These are phyloP conservation scores for Nakazawaea sp. DNA, from an alignment of 805 yeast genomes.

Conservation along the genomic window DNA sequence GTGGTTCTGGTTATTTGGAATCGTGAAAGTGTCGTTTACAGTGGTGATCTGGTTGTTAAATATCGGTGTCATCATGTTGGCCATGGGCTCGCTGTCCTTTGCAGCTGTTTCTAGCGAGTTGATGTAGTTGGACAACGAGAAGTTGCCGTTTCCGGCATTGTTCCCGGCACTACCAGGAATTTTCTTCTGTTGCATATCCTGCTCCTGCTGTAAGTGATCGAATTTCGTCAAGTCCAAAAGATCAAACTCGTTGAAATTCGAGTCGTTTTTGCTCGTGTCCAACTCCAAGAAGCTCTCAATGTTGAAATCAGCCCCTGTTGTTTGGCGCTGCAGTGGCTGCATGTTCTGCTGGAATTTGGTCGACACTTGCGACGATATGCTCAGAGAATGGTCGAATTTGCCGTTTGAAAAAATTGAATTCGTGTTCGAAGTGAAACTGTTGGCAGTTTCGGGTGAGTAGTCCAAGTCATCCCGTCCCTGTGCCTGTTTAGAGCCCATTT, in stretches of 20 bases:
- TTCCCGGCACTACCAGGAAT: background rate
- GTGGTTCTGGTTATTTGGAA: conserved; percentile 10
- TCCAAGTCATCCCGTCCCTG: conserved; percentile 11
- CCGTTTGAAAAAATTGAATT: conserved; percentile 15
- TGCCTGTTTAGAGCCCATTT: background rate
- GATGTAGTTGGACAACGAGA: conserved; percentile 22
- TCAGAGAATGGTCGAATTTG: conserved; percentile 11
- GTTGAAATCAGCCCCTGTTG: conserved; percentile 15
- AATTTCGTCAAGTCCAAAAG: conserved; percentile 21
- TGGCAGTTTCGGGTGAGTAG: conserved; percentile 19
- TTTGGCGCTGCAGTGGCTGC: conserved; percentile 2
- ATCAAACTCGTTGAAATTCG: conserved; percentile 15
- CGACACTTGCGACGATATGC: conserved; percentile 12
- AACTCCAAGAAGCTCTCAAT: conserved; percentile 25
- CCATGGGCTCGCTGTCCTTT: conserved; percentile 15
- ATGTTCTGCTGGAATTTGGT: conserved; percentile 4
- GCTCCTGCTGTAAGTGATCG: conserved; percentile 8
- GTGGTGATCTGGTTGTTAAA: conserved; percentile 13
- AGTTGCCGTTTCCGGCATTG: conserved; percentile 9
- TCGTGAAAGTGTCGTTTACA: conserved; percentile 13
- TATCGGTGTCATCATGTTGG: conserved; percentile 3
- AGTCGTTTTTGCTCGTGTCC: conserved; percentile 15
- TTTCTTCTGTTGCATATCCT: conserved; percentile 1
- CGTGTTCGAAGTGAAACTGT: conserved; percentile 14
- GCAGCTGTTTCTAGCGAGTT: conserved; percentile 25